Conservation (phyloP, 2,329 filamentous ascomycete species). For the Bipolaris gigantea region DNA sequence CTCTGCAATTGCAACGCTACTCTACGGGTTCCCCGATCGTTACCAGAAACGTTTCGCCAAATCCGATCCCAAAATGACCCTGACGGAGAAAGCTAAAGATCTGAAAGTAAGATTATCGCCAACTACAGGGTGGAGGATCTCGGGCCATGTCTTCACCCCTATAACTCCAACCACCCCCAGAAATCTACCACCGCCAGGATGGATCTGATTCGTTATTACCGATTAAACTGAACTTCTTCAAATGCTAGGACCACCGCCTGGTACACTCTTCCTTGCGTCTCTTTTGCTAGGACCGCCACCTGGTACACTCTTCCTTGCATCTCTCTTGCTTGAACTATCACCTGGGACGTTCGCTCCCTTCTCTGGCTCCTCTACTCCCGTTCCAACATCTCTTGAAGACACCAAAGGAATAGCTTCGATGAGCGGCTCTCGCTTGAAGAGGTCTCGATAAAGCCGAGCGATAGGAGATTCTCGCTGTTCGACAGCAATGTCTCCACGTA, state of each 20-base stretch:
- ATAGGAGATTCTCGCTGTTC: not conserved
- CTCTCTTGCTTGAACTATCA: too few relatives aligned
- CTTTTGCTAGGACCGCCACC: too few relatives aligned
- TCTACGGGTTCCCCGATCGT: not conserved
- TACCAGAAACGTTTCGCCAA: not conserved
- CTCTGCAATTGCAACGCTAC: not conserved
- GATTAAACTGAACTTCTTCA: too few relatives aligned
- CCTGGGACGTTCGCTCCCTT: too few relatives aligned
- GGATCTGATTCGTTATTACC: too few relatives aligned
- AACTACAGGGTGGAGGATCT: not conserved
- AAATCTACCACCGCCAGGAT: not conserved
- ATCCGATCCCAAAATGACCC: not conserved
- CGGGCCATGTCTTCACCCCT: not conserved
- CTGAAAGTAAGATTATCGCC: not conserved
- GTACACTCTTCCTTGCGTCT: too few relatives aligned
- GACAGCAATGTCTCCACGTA: not conserved
- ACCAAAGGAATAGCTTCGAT: not conserved
- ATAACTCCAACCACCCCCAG: not conserved
- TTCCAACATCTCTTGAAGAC: too few relatives aligned
- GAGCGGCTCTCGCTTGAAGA: not conserved
- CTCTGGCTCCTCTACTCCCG: too few relatives aligned
- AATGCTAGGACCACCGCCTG: too few relatives aligned
- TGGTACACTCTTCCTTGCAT: too few relatives aligned
- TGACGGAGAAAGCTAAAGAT: not conserved
- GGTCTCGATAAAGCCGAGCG: constrained; percentile 1